Evolutionary conservation across 257 asterid genomes (phyloP).

Genomic region (Eustoma russellianum): DNA sequence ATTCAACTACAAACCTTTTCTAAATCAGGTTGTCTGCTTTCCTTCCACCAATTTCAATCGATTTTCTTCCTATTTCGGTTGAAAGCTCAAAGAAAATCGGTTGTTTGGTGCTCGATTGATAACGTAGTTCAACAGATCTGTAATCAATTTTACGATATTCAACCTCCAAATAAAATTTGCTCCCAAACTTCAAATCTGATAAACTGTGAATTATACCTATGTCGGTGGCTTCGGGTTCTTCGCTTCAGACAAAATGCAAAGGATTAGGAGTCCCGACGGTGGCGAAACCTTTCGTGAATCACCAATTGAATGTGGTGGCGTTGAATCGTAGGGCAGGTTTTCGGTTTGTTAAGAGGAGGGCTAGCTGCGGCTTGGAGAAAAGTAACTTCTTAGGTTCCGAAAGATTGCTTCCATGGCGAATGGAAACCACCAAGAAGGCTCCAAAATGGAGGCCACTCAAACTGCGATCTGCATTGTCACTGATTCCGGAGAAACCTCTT

Average conservation of each 20-base stretch:
- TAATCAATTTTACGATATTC: not conserved
- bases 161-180: not conserved
- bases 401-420: slow-evolving; percentile 47
- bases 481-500: slow-evolving; percentile 90
- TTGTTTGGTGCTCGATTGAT: not conserved
- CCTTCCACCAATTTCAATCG: not conserved
- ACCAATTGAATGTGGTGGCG: slow-evolving; percentile 72
- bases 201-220: slow-evolving; percentile 16
- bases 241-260: slow-evolving; percentile 19
- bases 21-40: too few species aligned
- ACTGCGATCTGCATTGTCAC: slow-evolving; percentile 60
- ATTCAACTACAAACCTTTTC: too few species aligned
- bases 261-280: slow-evolving; percentile 18
- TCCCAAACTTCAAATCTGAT: not conserved
- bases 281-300: slow-evolving; percentile 39
- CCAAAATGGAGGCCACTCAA: slow-evolving; percentile 46
- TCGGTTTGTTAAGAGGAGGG: slow-evolving; percentile 25
- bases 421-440: slow-evolving; percentile 43
- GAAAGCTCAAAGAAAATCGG: not conserved
- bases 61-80: not conserved
- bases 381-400: slow-evolving; percentile 40
- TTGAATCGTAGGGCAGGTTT: slow-evolving; percentile 31
- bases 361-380: slow-evolving; percentile 22
- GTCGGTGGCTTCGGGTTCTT: slow-evolving; percentile 52
- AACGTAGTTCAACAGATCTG: slow-evolving; percentile 13